Evolutionary conservation across 2,329 filamentous ascomycete species (phyloP), one percentile per base, ranked within the genome.

Genomic region (Fusarium torreyae): DNA sequence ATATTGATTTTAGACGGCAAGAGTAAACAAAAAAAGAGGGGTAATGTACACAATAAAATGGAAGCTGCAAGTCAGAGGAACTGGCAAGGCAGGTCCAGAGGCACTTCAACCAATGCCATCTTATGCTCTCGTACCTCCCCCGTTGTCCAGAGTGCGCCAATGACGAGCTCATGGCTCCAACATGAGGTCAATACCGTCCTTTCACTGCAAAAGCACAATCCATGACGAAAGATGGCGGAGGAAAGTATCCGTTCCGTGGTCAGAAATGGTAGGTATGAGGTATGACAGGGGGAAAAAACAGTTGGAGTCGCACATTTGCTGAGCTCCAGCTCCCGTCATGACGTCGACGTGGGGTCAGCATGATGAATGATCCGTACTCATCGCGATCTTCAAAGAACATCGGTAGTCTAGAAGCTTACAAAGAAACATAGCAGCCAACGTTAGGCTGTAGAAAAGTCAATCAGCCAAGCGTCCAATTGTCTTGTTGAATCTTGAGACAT

Each of bases 261-360:
- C 39, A 62, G 36, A 50, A 38, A 22, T 46, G 20, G 39, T n/a
- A 28, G 15, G 15, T 22, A 22, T n/a, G 44, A 20, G 33, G 54
- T 22, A 65, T 38, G 48, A 44, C 57, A 67, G 11, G 52, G 52
- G 33, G n/a, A 31, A 11, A 44, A 28, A 46, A 44, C 52, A 52
- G 63, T 66, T 67, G 63, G 50, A 49, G 63, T 54, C 15, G 28
- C 26, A 51, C 45, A 40, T 59, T 43, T 40, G 14, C 24, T 40
- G 34, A 68, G 40, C 31, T 50, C 34, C 36, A 68, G 40, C 31
- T 50, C 34, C 36, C 44, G 34, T 63, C 57, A 70, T 70, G 67
- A 70, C 67, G 67, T 70, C 67, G 67, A 70, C 67, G 67, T 65
- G 67, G 66, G 54, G 67, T 70, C 57, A 70, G n/a, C 40, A 68